Percentiles rank a stretch among this genome's conserved stretches.
Evolutionary conservation across 2,329 filamentous ascomycete species (phyloP).

Genomic region (Orbilia blumenaviensis): DNA sequence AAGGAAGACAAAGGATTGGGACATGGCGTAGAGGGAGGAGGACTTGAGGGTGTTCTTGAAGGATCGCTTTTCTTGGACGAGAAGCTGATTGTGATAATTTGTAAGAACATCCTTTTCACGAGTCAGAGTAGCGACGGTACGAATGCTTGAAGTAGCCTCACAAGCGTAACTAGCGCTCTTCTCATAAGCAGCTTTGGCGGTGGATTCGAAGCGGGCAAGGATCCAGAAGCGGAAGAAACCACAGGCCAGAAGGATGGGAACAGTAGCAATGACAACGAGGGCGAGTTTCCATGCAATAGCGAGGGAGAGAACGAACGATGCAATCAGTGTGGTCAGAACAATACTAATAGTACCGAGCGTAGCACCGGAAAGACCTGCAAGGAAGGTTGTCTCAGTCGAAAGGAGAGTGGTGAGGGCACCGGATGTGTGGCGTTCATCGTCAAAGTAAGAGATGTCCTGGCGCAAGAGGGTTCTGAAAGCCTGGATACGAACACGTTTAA

Average conservation of each 20-base stretch:
- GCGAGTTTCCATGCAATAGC: conserved; percentile 87
- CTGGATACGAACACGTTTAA: conserved; percentile 81
- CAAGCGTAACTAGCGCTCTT: conserved; percentile 86
- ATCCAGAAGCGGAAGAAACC: conserved; percentile 91
- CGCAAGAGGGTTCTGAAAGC: conserved; percentile 89
- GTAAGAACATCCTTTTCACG: conserved; percentile 81
- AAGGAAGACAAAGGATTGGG: conserved; percentile 83
- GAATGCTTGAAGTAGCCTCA: conserved; percentile 91
- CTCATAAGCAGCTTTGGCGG: conserved; percentile 81
- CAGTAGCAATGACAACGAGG: conserved; percentile 79
- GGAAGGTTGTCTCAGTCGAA: conserved; percentile 86
- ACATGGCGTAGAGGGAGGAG: conserved; percentile 80
- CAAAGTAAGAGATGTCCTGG: conserved; percentile 93
- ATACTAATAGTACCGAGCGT: conserved; percentile 87
- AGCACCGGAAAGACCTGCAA: conserved; percentile 85
- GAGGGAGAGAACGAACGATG: conserved; percentile 75
- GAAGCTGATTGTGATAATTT: conserved; percentile 75
- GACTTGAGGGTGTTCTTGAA: conserved; percentile 79
- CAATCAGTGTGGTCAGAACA: conserved; percentile 79
- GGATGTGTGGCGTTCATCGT: conserved; percentile 85
- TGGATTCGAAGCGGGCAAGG: conserved; percentile 78
- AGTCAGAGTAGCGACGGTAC: conserved; percentile 90
- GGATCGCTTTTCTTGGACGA: conserved; percentile 72
- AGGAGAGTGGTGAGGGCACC: conserved; percentile 89
- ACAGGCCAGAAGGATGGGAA: conserved; percentile 79